Percentiles rank a stretch among this genome's conserved stretches.
Evolutionary conservation across 345 rosid species (phyloP).

Genomic region (Acer yangbiense): DNA sequence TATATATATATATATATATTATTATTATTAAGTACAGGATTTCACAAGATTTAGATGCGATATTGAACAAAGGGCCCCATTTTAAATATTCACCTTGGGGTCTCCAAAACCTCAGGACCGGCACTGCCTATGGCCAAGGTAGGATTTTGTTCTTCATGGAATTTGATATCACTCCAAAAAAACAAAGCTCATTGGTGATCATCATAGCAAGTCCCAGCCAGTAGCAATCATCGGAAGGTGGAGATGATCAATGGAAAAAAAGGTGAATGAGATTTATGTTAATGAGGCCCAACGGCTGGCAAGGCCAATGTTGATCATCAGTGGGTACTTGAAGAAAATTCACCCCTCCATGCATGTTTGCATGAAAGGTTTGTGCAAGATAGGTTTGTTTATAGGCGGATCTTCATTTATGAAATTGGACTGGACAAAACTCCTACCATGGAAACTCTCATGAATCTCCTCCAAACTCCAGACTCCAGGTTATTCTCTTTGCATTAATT

Average conservation of each 20-base stretch:
- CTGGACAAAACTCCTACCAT: slow-evolving; percentile 71
- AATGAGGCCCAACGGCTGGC: neutral
- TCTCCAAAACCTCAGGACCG: too few species aligned
- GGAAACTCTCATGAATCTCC: slow-evolving; percentile 71
- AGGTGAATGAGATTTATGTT: slow-evolving; percentile 29
- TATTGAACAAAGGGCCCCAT: too few species aligned
- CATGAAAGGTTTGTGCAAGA: slow-evolving; percentile 61
- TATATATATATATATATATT: too few species aligned
- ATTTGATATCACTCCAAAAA: neutral
- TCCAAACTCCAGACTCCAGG: slow-evolving; percentile 35
- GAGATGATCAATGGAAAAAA: slow-evolving; percentile 33
- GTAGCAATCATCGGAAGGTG: slow-evolving; percentile 10
- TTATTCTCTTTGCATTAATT: neutral
- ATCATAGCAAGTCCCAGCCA: slow-evolving; percentile 5
- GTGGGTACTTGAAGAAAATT: slow-evolving; percentile 1
- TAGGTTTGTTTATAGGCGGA: slow-evolving; percentile 50
- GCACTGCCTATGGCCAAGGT: slow-evolving; percentile 6
- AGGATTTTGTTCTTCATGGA: slow-evolving; percentile 14
- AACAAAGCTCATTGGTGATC: neutral
- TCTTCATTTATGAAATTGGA: slow-evolving; percentile 65
- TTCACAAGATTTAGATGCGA: too few species aligned
- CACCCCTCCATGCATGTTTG: slow-evolving; percentile 32
- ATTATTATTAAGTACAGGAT: too few species aligned
- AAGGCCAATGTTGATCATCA: slow-evolving; percentile 9
- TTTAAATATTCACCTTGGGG: too few species aligned